Percentiles rank a stretch among this genome's conserved stretches.
Conservation (phyloP, 31 red algal genomes). For the Endocladia muricata region DNA sequence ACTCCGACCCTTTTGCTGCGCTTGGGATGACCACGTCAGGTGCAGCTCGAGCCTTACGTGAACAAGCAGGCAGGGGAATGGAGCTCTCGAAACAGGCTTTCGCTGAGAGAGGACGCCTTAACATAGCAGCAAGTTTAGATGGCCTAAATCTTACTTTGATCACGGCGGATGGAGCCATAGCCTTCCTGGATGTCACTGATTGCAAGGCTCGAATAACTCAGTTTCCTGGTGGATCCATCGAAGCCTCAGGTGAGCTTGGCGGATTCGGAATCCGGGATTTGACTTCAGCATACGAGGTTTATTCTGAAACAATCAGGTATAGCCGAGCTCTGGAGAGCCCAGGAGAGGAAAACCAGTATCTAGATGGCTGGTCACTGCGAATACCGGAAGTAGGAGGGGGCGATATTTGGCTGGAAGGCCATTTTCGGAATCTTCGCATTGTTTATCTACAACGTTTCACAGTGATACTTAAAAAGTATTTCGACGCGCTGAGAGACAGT, state of each 20-base stretch:
- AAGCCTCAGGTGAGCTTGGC: slow-evolving; percentile 68
- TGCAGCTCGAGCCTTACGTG: slow-evolving; percentile 61
- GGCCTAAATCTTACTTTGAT: slow-evolving; percentile 69
- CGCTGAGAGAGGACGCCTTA: slow-evolving; percentile 49
- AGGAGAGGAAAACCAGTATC: background rate
- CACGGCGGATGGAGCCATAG: slow-evolving; percentile 75
- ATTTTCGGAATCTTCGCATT: slow-evolving; percentile 66
- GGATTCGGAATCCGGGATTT: slow-evolving; percentile 74
- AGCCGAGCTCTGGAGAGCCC: slow-evolving; percentile 9
- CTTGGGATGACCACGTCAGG: slow-evolving; percentile 80
- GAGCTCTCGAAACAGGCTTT: slow-evolving; percentile 76
- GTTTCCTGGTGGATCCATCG: slow-evolving; percentile 50
- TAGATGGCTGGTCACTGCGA: slow-evolving; percentile 72
- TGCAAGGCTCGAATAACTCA: slow-evolving; percentile 57
- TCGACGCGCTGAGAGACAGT: slow-evolving; percentile 64
- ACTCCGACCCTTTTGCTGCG: slow-evolving; percentile 76
- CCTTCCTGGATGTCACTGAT: slow-evolving; percentile 65
- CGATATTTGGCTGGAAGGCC: slow-evolving; percentile 64
- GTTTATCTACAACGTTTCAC: slow-evolving; percentile 90
- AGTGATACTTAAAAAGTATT: slow-evolving; percentile 83
- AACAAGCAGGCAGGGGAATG: slow-evolving; percentile 73
- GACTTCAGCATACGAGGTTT: slow-evolving; percentile 76
- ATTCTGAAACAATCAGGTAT: slow-evolving; percentile 78
- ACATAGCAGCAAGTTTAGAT: slow-evolving; percentile 66
- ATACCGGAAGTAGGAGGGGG: slow-evolving; percentile 48